phyloP scores from a whole-genome alignment of 805 yeast species.

The Candida rishiriensis region DNA sequence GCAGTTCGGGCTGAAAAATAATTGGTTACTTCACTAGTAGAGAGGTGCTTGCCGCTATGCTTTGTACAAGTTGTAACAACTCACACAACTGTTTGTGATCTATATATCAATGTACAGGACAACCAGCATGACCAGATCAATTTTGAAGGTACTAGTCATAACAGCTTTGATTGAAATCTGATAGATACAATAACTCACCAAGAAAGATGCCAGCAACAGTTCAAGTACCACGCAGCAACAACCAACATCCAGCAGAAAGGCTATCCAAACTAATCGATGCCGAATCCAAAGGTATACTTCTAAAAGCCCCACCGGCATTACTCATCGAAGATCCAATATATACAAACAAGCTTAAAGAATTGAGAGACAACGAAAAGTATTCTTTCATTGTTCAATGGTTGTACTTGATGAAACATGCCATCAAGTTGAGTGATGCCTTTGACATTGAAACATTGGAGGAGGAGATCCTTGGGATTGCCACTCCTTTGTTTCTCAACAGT shows the following conservation, averaged over 20 bases:
- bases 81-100: too few relatives aligned
- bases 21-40: too few relatives aligned
- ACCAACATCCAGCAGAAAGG: slow-evolving; percentile 28
- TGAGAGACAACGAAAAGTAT: slow-evolving; percentile 35
- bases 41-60: too few relatives aligned
- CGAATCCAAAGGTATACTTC: slow-evolving; percentile 32
- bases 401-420: slow-evolving; percentile 45
- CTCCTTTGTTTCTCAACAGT: slow-evolving; percentile 39
- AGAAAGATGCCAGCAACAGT: too few relatives aligned
- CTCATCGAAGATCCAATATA: slow-evolving; percentile 37
- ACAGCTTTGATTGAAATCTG: too few relatives aligned
- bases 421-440: slow-evolving; percentile 49
- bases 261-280: slow-evolving; percentile 28
- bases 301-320: slow-evolving; percentile 36
- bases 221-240: too few relatives aligned
- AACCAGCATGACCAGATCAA: too few relatives aligned
- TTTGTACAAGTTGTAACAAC: too few relatives aligned
- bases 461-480: slow-evolving; percentile 45
- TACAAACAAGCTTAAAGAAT: slow-evolving; percentile 21
- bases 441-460: slow-evolving; percentile 60
- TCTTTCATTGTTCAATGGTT: slow-evolving; percentile 52
- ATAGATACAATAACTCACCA: too few relatives aligned
- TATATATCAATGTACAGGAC: too few relatives aligned
- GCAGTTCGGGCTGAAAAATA: too few relatives aligned
- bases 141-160: too few relatives aligned